Conservation (phyloP, 306 rosid species). For the Dryas octopetala region DNA sequence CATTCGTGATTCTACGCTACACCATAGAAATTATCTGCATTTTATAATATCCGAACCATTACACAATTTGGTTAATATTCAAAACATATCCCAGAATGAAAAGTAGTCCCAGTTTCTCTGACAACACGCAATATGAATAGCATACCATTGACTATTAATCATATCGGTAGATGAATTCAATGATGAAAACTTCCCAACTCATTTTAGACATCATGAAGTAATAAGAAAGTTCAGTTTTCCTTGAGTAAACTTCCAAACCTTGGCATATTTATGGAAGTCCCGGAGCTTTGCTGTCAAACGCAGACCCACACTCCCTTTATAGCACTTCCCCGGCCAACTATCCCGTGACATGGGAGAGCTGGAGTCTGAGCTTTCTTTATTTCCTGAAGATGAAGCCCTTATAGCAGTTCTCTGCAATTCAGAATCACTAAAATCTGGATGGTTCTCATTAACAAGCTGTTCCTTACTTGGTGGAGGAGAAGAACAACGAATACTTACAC, state of each 20-base stretch:
- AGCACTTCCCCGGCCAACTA: constrained; percentile 63
- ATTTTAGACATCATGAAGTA: background rate
- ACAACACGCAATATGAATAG: background rate
- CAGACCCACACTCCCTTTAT: constrained; percentile 80
- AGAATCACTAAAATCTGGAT: constrained; percentile 60
- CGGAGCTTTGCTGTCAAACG: constrained; percentile 91
- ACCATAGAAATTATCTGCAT: background rate
- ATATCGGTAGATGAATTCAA: background rate
- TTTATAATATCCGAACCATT: no score
- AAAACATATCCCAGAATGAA: no score
- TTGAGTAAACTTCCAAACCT: constrained; percentile 47
- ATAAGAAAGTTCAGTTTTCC: background rate
- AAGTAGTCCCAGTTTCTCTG: no score
- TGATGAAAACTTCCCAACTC: background rate
- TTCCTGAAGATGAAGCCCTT: constrained; percentile 54
- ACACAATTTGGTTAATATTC: no score
- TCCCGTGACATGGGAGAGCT: constrained; percentile 67
- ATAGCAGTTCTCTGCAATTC: constrained; percentile 59
- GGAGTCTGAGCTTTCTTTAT: constrained; percentile 55
- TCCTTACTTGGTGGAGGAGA: constrained; percentile 68
- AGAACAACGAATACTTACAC: constrained; percentile 33
- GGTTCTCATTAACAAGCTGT: constrained; percentile 51
- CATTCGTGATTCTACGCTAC: background rate
- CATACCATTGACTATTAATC: background rate
- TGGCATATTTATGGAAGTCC: constrained; percentile 81